Percentiles rank a stretch among this genome's conserved stretches.
These are phyloP conservation scores for Fraxinus paxiana DNA, from an alignment of 305 asterid genomes.

Conservation along the genomic window DNA sequence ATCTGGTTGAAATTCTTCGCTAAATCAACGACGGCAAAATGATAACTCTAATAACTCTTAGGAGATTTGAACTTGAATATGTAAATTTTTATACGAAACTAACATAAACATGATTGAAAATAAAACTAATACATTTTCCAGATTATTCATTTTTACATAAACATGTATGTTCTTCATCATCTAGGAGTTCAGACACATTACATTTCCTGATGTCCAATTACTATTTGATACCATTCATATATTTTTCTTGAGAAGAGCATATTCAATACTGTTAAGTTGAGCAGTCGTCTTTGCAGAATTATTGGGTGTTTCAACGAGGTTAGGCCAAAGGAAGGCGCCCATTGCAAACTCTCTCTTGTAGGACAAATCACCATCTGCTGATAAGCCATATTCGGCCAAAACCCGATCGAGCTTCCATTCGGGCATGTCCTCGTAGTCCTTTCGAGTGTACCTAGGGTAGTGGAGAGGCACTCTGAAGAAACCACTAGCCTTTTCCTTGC, in stretches of 20 bases:
- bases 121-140: background rate
- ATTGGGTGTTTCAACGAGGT: background rate
- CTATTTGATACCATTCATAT: background rate
- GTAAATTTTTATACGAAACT: background rate
- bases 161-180: background rate
- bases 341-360: slow-evolving; percentile 50
- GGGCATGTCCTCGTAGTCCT: slow-evolving; percentile 55
- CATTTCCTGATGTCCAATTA: background rate
- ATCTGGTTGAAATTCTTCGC: background rate
- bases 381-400: slow-evolving; percentile 54
- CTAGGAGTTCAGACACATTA: background rate
- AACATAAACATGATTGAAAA: background rate
- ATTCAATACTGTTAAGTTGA: background rate
- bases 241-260: slow-evolving; percentile 1
- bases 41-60: background rate
- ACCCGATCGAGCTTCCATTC: slow-evolving; percentile 52
- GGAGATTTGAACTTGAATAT: background rate
- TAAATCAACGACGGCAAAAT: background rate
- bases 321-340: slow-evolving; percentile 61
- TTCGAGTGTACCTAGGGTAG: slow-evolving; percentile 47
- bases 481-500: slow-evolving; percentile 15
- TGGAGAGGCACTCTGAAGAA: slow-evolving; percentile 58
- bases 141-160: background rate
- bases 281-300: background rate
- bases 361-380: slow-evolving; percentile 38